phyloP scores from a whole-genome alignment of 441 rosid species.

The Dalechampia spathulata region DNA sequence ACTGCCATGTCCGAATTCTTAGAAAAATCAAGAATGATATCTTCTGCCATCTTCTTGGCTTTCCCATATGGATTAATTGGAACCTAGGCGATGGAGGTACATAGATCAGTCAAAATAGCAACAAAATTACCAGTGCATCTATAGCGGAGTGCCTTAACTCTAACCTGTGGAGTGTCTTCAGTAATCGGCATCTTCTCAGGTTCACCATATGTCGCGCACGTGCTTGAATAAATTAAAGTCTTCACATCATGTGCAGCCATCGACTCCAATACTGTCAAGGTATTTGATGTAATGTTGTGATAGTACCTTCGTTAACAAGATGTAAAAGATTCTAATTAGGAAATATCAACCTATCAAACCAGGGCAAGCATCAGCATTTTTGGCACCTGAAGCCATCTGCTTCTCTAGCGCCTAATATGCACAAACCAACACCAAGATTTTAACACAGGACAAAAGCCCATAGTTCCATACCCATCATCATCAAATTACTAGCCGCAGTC shows the following conservation, averaged over 20 bases:
- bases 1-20: constrained; percentile 83
- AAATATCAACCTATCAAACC: too few relatives aligned
- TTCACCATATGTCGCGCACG: constrained; percentile 98
- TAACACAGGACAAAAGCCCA: too few relatives aligned
- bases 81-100: constrained; percentile 32
- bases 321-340: constrained; percentile 8
- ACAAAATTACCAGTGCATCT: not conserved
- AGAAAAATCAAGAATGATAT: constrained; percentile 86
- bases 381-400: too few relatives aligned
- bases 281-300: constrained; percentile 95
- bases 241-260: constrained; percentile 81
- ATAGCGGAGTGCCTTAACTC: constrained; percentile 2
- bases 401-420: too few relatives aligned
- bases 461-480: too few relatives aligned
- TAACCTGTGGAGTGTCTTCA: constrained; percentile 85
- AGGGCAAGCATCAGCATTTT: too few relatives aligned
- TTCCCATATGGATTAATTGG: constrained; percentile 99
- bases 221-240: constrained; percentile 94
- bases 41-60: constrained; percentile 99
- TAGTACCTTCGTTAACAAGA: constrained; percentile 61
- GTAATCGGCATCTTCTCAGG: constrained; percentile 99
- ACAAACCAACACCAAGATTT: too few relatives aligned
- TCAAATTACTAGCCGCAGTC: too few relatives aligned
- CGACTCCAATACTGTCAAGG: constrained; percentile 77
- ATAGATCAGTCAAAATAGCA: not conserved